These are phyloP conservation scores for Lolium rigidum DNA, from an alignment of 176 grass and related monocot species.

Conservation along the genomic window DNA sequence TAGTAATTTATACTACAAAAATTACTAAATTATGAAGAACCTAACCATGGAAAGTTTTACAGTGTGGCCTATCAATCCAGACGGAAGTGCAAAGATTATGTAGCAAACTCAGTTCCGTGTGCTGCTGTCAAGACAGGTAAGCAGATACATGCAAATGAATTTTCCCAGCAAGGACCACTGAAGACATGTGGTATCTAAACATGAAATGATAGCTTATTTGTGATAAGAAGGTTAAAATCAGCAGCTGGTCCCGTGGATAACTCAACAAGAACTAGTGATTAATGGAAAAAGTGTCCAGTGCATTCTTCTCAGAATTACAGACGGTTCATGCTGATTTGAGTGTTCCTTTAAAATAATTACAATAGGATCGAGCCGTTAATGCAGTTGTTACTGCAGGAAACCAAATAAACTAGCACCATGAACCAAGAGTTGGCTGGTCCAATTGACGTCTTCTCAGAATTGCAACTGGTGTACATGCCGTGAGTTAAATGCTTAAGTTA, in stretches of 20 bases:
- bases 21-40: conserved; percentile 13
- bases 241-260: not conserved
- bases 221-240: conserved; percentile 20
- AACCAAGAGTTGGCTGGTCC: not conserved
- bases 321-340: conserved; percentile 25
- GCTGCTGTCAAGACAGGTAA: not conserved
- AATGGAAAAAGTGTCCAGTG: not conserved
- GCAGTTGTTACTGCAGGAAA: not conserved
- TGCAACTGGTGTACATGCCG: not conserved
- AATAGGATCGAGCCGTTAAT: not conserved
- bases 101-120: not conserved
- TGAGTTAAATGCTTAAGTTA: conserved; percentile 13
- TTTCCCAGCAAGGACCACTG: not conserved
- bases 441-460: conserved; percentile 4
- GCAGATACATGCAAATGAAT: not conserved
- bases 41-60: not conserved
- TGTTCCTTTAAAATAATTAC: conserved; percentile 13
- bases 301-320: not conserved
- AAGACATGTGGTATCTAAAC: conserved; percentile 11
- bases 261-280: not conserved
- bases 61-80: conserved; percentile 8
- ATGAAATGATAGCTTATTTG: not conserved
- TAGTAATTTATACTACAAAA: conserved; percentile 24
- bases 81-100: not conserved
- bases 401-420: conserved; percentile 5